A percentile compares a stretch with the other conserved stretches of the same genome.
These are phyloP conservation scores for Seminavis robusta DNA, from an alignment of 108 stramenopile species.

Conservation along the genomic window DNA sequence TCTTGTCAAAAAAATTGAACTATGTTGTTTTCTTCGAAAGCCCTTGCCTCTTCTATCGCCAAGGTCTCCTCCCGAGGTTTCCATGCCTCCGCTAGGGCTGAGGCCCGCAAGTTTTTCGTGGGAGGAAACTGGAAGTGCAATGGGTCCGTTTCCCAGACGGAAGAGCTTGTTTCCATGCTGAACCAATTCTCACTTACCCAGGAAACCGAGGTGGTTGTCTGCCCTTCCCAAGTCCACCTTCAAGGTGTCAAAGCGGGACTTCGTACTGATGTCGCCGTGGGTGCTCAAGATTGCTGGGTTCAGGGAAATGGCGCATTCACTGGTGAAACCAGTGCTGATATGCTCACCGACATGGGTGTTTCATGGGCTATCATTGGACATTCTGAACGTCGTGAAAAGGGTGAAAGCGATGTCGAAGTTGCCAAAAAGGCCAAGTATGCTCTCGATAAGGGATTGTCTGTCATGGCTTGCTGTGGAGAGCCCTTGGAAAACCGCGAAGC, in stretches of 20 bases:
- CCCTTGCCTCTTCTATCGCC: conserved; percentile 13
- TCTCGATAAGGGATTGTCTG: conserved; percentile 84
- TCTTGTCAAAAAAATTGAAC: too few species aligned
- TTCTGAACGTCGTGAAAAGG: conserved; percentile 96
- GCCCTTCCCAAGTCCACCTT: conserved; percentile 91
- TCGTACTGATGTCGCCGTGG: conserved; percentile 86
- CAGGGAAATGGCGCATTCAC: conserved; percentile 94
- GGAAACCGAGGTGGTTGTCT: conserved; percentile 95
- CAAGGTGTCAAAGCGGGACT: conserved; percentile 75
- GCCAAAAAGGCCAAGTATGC: conserved; percentile 96
- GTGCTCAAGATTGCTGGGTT: conserved; percentile 92
- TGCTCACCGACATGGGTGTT: conserved; percentile 96
- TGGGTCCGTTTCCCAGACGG: conserved; percentile 75
- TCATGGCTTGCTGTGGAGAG: conserved; percentile 99
- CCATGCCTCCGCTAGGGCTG: conserved; percentile 55
- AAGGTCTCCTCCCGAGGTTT: conserved; percentile 46
- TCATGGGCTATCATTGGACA: conserved; percentile 94
- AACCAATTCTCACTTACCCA: conserved; percentile 79
- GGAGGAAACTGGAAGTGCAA: conserved; percentile 99
- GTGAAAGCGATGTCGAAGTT: conserved; percentile 88
- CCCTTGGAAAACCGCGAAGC: conserved; percentile 92
- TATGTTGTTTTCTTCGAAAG: too few species aligned
- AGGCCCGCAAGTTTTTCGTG: conserved; percentile 94
- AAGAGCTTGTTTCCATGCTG: conserved; percentile 85
- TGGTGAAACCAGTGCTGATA: conserved; percentile 96